Base-by-base conservation (phyloP, 176 grass and related monocot genomes). In the Oryza brachyantha region DNA sequence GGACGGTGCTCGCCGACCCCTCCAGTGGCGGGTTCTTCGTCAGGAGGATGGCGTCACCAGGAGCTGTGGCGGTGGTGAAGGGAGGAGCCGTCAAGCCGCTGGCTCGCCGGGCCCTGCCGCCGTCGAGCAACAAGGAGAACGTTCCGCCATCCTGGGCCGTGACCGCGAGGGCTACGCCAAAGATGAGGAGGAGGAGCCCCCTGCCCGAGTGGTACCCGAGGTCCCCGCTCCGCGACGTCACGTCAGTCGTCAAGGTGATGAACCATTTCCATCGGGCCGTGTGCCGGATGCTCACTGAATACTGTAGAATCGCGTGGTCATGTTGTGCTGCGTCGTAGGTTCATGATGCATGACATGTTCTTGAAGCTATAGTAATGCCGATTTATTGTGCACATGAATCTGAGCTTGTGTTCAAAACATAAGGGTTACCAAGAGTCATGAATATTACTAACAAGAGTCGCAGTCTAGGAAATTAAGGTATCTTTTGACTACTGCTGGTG, bases 151-250 rank as follows among this genome's bases (percentile, higher is more conserved):
- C 25, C 16, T 73, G 86, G 60, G 68, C 62, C 46, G 22, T 57
- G 57, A n/a, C 62, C 29, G 10, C 38, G 57, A n/a, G n/a, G 67
- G 17, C 13, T 70, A 36, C 73, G 63, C 78, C 78, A 19, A 82
- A 84, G 80, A 32, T 32, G 31, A 78, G 84, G 80, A 94, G 67
- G 80, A 94, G 67, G 77, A 94, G 86, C 80, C 84, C 80, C 39
- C 79, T 94, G 4, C 89, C 89, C 0, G 80, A 89, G 27, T 94
- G 92, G 92, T 94, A 91, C 72, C 89, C 77, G 0, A 85, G 92
- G 75, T 86, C 76, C 17, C 92, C 92, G 43, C 92, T 94, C 29
- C 73, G 80, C 29, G 89, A 94, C 58, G 86, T 94, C 65, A 87
- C 71, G 38, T 65, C 83, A 24, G 40, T 94, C 5, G 84, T 87